Evolutionary conservation across 2,329 filamentous ascomycete species (phyloP).

Genomic region (Orbilia javanica): DNA sequence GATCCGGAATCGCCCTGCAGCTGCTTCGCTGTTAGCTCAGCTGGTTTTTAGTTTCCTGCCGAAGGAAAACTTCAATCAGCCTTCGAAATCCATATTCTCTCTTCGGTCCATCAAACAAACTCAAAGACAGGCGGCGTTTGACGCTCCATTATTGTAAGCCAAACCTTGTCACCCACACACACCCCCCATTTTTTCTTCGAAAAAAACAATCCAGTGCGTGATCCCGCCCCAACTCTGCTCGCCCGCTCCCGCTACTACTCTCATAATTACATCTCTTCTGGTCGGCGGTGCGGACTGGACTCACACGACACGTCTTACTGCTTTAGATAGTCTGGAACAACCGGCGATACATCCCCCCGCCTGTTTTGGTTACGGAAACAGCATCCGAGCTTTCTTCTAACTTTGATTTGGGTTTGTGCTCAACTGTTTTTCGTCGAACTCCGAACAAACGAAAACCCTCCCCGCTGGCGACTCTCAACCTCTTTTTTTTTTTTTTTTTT

Average conservation of each 20-base stretch:
- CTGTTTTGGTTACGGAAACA: constrained; percentile 23
- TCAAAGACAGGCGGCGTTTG: constrained; percentile 32
- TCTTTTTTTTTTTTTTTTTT: too few relatives aligned
- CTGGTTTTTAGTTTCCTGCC: neutral
- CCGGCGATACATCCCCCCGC: constrained; percentile 20
- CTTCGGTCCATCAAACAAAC: neutral
- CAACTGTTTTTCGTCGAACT: constrained; percentile 6
- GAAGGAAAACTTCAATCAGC: neutral
- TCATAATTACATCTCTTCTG: constrained; percentile 2
- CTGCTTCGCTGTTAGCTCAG: neutral
- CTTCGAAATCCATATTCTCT: constrained; percentile 2
- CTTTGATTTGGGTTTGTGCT: neutral
- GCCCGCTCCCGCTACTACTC: neutral
- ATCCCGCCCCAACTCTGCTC: constrained; percentile 31
- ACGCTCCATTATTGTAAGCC: constrained; percentile 40
- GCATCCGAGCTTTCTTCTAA: constrained; percentile 20
- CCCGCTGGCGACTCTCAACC: constrained; percentile 50
- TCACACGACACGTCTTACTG: constrained; percentile 29
- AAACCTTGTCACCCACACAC: constrained; percentile 56
- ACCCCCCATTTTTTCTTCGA: constrained; percentile 35
- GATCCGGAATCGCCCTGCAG: constrained; percentile 9
- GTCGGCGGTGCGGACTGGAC: constrained; percentile 23
- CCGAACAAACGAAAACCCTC: constrained; percentile 27
- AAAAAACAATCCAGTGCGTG: constrained; percentile 42
- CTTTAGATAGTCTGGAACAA: constrained; percentile 27